phyloP scores from a whole-genome alignment of 1,284 basidiomycete species.

The Cryptococcus wingfieldii region DNA sequence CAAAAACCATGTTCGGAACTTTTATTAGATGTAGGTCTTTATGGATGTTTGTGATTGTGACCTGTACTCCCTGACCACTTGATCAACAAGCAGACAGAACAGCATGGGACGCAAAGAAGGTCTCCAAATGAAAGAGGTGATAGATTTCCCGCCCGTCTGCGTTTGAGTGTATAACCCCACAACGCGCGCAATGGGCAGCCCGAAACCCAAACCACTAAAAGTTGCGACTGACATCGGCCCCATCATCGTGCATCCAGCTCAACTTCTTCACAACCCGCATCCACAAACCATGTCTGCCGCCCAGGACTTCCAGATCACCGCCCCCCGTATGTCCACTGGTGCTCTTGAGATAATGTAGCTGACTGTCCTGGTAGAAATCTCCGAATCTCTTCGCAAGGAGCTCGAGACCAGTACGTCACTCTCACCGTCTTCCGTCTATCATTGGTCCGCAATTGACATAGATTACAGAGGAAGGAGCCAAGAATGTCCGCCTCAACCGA shows the following conservation, averaged over 20 bases:
- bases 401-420: constrained; percentile 22
- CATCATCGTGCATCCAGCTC: too few species aligned
- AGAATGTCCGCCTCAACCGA: constrained; percentile 26
- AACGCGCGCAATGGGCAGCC: too few species aligned
- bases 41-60: too few species aligned
- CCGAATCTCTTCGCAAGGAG: constrained; percentile 12
- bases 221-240: too few species aligned
- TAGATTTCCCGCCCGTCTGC: not conserved
- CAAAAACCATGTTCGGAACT: too few species aligned
- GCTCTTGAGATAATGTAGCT: not conserved
- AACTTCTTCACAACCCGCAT: not conserved
- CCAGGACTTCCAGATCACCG: constrained; percentile 12
- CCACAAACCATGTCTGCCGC: constrained; percentile 2
- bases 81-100: too few species aligned
- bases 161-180: not conserved
- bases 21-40: too few species aligned
- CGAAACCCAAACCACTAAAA: too few species aligned
- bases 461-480: constrained; percentile 27
- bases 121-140: too few species aligned
- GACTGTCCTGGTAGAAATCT: constrained; percentile 15
- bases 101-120: too few species aligned
- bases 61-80: too few species aligned
- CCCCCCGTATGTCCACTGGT: constrained; percentile 6
- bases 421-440: not conserved
- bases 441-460: not conserved